Percentiles rank a stretch among this genome's conserved stretches.
Evolutionary conservation across 2,329 filamentous ascomycete species (phyloP).

Genomic region (Aspergillus caelatus): DNA sequence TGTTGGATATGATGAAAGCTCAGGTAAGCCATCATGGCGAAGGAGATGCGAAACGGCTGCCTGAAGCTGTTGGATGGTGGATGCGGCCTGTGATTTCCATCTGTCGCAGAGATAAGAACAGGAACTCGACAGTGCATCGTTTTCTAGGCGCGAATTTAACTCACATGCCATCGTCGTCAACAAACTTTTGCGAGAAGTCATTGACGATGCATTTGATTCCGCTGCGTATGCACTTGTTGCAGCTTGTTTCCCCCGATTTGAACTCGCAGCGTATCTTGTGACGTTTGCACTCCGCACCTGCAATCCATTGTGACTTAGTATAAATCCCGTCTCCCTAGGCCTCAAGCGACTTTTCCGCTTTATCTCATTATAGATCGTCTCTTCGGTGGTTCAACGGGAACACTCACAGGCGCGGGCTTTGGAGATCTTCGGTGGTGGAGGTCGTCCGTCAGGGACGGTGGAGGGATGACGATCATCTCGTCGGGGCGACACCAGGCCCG

Average conservation of each 20-base stretch:
- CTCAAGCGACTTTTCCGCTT: neutral
- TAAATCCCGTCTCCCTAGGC: neutral
- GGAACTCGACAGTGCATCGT: neutral
- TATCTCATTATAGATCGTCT: neutral
- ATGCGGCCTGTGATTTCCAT: constrained; percentile 50
- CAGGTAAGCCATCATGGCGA: constrained; percentile 45
- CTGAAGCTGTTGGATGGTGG: constrained; percentile 47
- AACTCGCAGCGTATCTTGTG: constrained; percentile 61
- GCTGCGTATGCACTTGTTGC: constrained; percentile 54
- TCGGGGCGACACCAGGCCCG: constrained; percentile 34
- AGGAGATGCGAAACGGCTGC: constrained; percentile 51
- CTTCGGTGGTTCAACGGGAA: constrained; percentile 3
- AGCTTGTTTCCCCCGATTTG: constrained; percentile 49
- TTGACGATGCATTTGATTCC: constrained; percentile 58
- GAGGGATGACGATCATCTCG: constrained; percentile 28
- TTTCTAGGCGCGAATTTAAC: constrained; percentile 26
- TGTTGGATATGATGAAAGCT: constrained; percentile 42
- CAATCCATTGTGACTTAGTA: constrained; percentile 10
- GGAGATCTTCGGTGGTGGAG: constrained; percentile 38
- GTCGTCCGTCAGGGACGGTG: constrained; percentile 22
- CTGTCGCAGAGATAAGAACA: constrained; percentile 28
- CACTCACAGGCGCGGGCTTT: constrained; percentile 47
- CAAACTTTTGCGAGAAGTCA: constrained; percentile 58
- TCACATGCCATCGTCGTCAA: constrained; percentile 57
- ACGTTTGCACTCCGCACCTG: constrained; percentile 54